These are phyloP conservation scores for Cadophora sp. DNA, from an alignment of 2,329 filamentous ascomycete genomes.

Conservation along the genomic window DNA sequence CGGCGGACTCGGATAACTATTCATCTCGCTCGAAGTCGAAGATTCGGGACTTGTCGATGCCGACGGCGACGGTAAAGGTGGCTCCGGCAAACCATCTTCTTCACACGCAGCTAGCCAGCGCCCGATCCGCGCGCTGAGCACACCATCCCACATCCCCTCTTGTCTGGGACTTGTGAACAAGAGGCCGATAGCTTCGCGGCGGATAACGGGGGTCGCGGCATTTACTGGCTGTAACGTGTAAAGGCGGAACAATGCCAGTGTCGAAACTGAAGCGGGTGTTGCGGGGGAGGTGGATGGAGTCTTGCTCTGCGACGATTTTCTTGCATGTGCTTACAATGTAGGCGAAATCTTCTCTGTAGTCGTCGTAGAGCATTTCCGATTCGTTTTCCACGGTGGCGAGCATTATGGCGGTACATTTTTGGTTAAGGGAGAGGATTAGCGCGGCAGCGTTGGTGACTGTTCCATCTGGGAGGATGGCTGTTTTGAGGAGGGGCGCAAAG, in stretches of 20 bases:
- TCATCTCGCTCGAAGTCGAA: slow-evolving; percentile 1
- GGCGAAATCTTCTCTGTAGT: slow-evolving; percentile 33
- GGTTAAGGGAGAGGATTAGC: slow-evolving; percentile 35
- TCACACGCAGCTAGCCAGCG: slow-evolving; percentile 39
- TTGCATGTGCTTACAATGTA: slow-evolving; percentile 37
- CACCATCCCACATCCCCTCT: slow-evolving; percentile 71
- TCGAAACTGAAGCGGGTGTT: slow-evolving; percentile 65
- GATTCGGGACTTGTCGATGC: neutral
- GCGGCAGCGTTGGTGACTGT: slow-evolving; percentile 35
- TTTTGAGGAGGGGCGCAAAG: slow-evolving; percentile 37
- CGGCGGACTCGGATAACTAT: slow-evolving; percentile 22
- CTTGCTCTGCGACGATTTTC: slow-evolving; percentile 25
- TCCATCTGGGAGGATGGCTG: slow-evolving; percentile 33
- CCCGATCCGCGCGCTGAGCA: slow-evolving; percentile 38
- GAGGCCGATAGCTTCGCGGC: slow-evolving; percentile 66
- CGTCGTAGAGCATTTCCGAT: slow-evolving; percentile 41
- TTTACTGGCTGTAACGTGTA: slow-evolving; percentile 71
- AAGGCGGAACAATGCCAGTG: slow-evolving; percentile 67
- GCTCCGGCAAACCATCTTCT: slow-evolving; percentile 37
- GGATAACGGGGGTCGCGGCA: slow-evolving; percentile 63
- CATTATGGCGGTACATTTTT: slow-evolving; percentile 34
- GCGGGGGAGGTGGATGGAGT: slow-evolving; percentile 32
- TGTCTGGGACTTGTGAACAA: slow-evolving; percentile 63
- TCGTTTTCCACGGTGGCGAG: slow-evolving; percentile 31
- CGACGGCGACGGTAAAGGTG: slow-evolving; percentile 12